phyloP scores from a whole-genome alignment of 2,329 filamentous ascomycete species.

The Pseudophaeomoniella oleicola region DNA sequence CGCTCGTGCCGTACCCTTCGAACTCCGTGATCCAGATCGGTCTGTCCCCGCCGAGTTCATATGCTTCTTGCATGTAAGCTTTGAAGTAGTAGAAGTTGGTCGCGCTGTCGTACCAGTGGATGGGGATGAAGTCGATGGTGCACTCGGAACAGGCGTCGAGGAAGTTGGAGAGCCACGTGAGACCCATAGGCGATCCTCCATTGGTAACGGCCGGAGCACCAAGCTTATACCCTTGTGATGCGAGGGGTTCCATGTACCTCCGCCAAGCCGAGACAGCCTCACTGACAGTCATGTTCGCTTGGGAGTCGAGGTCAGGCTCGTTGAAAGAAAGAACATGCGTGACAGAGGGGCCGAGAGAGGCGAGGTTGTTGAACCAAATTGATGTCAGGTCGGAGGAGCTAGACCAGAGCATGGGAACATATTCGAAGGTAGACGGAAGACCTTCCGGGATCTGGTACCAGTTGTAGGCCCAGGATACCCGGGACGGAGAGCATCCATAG shows the following conservation, averaged over 20 bases:
- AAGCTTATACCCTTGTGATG: conserved; percentile 17
- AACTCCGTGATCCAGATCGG: conserved; percentile 32
- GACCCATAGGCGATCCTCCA: conserved; percentile 16
- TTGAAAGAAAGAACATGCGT: conserved; percentile 30
- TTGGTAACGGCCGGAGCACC: conserved; percentile 26
- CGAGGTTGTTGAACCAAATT: conserved; percentile 18
- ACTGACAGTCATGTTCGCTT: conserved; percentile 22
- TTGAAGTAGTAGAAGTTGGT: conserved; percentile 19
- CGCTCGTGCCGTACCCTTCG: conserved; percentile 11
- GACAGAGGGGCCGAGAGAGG: conserved; percentile 17
- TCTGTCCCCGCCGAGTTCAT: conserved; percentile 15
- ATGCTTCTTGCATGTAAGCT: conserved; percentile 19
- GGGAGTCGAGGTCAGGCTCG: conserved; percentile 24
- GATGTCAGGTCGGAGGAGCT: conserved; percentile 19
- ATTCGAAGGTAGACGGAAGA: conserved; percentile 20
- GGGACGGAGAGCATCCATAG: conserved; percentile 4
- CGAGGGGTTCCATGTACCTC: conserved; percentile 22
- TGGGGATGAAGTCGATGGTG: conserved; percentile 21
- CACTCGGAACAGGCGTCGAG: conserved; percentile 22
- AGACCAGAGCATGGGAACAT: conserved; percentile 28
- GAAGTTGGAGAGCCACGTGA: conserved; percentile 25
- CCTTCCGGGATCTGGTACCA: conserved; percentile 21
- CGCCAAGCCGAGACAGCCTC: conserved; percentile 20
- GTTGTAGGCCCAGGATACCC: conserved; percentile 28
- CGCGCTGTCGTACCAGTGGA: conserved; percentile 28